Evolutionary conservation across 768 basidiomycete species (phyloP), one percentile per base, ranked within the genome.

Genomic region (Serendipita sp.): DNA sequence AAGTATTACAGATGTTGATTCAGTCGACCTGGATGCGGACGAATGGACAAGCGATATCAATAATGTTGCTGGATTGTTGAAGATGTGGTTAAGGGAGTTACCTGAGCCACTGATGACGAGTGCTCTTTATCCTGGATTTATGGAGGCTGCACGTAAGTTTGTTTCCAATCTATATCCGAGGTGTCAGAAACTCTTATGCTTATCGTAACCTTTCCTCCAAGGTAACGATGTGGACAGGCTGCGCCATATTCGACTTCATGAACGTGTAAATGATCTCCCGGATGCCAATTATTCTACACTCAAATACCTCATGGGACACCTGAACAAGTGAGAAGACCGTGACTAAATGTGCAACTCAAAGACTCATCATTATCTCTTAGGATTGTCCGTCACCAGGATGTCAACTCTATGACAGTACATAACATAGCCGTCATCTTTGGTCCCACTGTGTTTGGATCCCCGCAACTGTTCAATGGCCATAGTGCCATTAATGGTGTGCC

Each of bases 201-300:
- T 8, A 18, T 62, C 31, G 44, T 44, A n/a, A 62, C 16, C 37
- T 50, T 63, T 15, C 69, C 23, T n/a, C 23, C 23, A 23, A 93
- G 88, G 85, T 71, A 88, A 88, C 67, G 96, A 98, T 63, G 96
- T 95, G 70, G 94, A 96, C 68, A 84, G 95, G 62, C 76, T 98
- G 68, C 83, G 95, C 65, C 95, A 98, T 70, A 98, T 99, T 67
- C 84, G 94, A 60, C 76, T 98, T 62, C 96, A 99, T 70, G 96
- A 98, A 71, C 85, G 93, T 52, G 93, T 99, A 52, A 99, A 99
- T 70, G 95, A 97, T 68, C 80, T 99, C 63, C 95, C 96, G 11
- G 96, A 99, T 75, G 83, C 96, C n/a, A 97, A 98, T 74, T 99
- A 99, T 70, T 91, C 96, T 1, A 95, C 95, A 1, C 78, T 98